Evolutionary conservation across 148 eudicot species (phyloP).

Genomic region (Arctostaphylos glauca): DNA sequence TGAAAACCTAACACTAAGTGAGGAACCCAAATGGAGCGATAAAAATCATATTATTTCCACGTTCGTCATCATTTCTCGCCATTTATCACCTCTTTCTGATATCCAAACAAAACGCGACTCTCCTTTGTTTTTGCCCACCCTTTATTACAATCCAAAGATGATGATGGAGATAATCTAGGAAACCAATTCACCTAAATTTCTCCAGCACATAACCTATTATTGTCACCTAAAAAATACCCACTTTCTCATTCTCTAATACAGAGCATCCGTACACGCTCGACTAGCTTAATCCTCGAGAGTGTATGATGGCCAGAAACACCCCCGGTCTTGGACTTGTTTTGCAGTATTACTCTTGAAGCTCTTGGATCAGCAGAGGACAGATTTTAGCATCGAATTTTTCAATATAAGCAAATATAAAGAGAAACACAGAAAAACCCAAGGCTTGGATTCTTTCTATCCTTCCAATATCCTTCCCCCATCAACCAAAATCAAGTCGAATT

Average conservation of each 20-base stretch:
- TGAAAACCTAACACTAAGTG: background rate
- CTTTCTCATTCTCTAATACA: too few relatives aligned
- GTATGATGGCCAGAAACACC: too few relatives aligned
- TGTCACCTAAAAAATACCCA: too few relatives aligned
- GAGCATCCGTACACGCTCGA: too few relatives aligned
- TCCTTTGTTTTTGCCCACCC: background rate
- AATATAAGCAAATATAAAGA: too few relatives aligned
- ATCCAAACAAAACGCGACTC: background rate
- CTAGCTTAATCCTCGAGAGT: too few relatives aligned
- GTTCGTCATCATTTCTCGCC: background rate
- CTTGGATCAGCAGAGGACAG: too few relatives aligned
- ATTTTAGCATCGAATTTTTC: background rate
- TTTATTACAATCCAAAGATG: too few relatives aligned
- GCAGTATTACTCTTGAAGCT: too few relatives aligned
- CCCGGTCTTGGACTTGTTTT: too few relatives aligned
- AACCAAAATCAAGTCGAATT: background rate
- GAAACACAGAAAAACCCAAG: background rate
- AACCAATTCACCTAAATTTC: constrained; percentile 1
- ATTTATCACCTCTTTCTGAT: background rate
- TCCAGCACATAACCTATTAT: background rate
- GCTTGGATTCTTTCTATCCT: background rate
- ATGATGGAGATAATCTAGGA: background rate
- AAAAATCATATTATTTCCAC: background rate
- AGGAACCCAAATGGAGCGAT: background rate
- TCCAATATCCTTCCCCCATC: background rate